A percentile compares a stretch with the other conserved stretches of the same genome.
phyloP scores from a whole-genome alignment of 2,329 filamentous ascomycete genomes.

The Cyphellophora attinorum region DNA sequence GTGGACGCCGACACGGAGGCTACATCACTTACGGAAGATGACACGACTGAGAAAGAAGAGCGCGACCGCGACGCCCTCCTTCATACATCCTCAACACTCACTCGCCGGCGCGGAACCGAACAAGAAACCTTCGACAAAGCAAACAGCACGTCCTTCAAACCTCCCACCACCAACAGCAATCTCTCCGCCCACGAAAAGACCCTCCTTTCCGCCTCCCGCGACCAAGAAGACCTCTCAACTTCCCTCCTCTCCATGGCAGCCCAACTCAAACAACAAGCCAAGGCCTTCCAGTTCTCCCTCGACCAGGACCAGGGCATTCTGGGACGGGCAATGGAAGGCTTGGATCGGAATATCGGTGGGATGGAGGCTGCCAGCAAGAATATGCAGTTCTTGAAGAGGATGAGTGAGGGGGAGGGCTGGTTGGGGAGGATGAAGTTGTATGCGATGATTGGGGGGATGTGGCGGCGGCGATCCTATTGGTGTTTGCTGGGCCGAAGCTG shows the following conservation, averaged over 20 bases:
- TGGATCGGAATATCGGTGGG: conserved; percentile 65
- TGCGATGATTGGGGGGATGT: conserved; percentile 71
- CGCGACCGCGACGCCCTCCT: conserved; percentile 8
- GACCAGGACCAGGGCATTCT: conserved; percentile 56
- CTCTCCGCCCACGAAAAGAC: conserved; percentile 54
- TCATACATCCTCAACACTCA: conserved; percentile 14
- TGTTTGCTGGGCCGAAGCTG: conserved; percentile 80
- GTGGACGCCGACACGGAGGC: too few species aligned
- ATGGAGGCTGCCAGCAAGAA: conserved; percentile 67
- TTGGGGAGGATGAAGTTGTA: conserved; percentile 77
- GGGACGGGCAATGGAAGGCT: conserved; percentile 58
- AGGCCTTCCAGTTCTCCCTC: conserved; percentile 15
- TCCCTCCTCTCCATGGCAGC: conserved; percentile 74
- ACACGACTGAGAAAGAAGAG: background rate
- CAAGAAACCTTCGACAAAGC: conserved; percentile 5
- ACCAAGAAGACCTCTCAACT: conserved; percentile 73
- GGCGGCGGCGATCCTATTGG: conserved; percentile 69
- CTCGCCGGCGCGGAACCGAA: conserved; percentile 9
- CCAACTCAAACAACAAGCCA: conserved; percentile 22
- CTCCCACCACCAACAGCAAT: conserved; percentile 22
- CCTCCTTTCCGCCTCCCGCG: conserved; percentile 64
- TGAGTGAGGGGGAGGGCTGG: conserved; percentile 85
- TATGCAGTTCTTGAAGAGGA: conserved; percentile 67
- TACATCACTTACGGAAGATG: conserved; percentile 1
- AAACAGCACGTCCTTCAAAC: conserved; percentile 7